Evolutionary conservation across 73 alveolate genomes (phyloP), one percentile per base, ranked within the genome.

Genomic region (Breviolum minutum): DNA sequence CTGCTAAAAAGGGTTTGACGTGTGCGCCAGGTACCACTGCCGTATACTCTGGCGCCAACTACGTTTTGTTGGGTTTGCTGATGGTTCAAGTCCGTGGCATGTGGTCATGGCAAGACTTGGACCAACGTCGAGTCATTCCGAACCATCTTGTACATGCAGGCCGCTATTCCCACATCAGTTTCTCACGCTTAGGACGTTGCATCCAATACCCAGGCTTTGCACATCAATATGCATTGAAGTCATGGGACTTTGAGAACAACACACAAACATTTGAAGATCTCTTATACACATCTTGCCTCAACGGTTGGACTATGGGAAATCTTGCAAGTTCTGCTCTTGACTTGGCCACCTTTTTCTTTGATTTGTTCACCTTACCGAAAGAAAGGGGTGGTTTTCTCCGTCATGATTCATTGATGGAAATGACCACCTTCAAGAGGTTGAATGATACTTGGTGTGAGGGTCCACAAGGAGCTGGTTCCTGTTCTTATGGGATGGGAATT

Each of bases 251-350:
- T 30, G 82, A 54, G 64, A 77, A 76, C 61, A 30, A 66, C 48
- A 54, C 66, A 24, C 79, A 76, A n/a, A 63, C 69, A 27, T 92
- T 76, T 54, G 63, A 73, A 60, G 98, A 92, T 60, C 81, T 92
- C 5, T 60, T 29, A 24, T 74, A 16, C 91, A 76, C 84, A 40
- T 92, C 98, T 60, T 92, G 98, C 98, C 27, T 92, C 69, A 92
- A 92, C 29, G 98, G 98, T 66, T 92, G 98, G 98, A 92, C 98
- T 17, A 92, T 92, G 98, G 98, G 98, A 64, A 92, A 92, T 90
- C 83, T 92, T 26, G 98, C 98, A 22, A 92, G 91, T 40, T 61
- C 91, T 27, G 98, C 98, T 11, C 70, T 16, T 64, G 98, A 92
- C 66, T 76, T 92, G 76, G 98, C 98, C n/a, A 92, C 98, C 71